phyloP scores from a whole-genome alignment of 1,284 basidiomycete species.

The Heterobasidion parviporum region DNA sequence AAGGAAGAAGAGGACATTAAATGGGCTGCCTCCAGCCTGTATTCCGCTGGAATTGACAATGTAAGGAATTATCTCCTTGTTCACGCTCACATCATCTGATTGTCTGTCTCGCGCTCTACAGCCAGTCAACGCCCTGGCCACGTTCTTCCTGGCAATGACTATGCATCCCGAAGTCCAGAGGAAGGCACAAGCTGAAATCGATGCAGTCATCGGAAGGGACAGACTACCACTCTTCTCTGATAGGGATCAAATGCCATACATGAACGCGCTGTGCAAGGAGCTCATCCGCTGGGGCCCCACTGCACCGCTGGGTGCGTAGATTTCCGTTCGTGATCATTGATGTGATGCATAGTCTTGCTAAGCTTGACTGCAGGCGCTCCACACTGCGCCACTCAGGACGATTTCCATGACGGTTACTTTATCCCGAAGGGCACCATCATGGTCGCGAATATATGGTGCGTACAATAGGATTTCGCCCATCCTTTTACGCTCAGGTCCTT shows the following conservation, averaged over 20 bases:
- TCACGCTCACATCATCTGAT: neutral
- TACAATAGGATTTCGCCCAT: too few species aligned
- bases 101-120: neutral
- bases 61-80: conserved; percentile 1
- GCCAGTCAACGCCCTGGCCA: conserved; percentile 17
- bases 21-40: conserved; percentile 53
- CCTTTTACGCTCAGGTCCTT: neutral
- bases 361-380: conserved; percentile 10
- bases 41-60: conserved; percentile 32
- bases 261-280: conserved; percentile 12
- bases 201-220: conserved; percentile 17
- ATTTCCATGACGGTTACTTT: conserved; percentile 16
- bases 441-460: conserved; percentile 15
- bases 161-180: conserved; percentile 18
- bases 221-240: conserved; percentile 16
- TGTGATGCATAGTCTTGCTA: neutral
- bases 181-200: conserved; percentile 20
- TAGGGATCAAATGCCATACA: conserved; percentile 15
- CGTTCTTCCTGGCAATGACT: conserved; percentile 20
- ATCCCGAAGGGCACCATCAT: conserved; percentile 17
- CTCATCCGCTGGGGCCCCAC: conserved; percentile 13
- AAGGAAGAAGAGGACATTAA: conserved; percentile 49
- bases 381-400: conserved; percentile 15
- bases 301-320: neutral
- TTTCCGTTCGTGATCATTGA: neutral